Evolutionary conservation across 805 yeast genomes (phyloP).

Genomic region (Debaryomyces prosopidis): DNA sequence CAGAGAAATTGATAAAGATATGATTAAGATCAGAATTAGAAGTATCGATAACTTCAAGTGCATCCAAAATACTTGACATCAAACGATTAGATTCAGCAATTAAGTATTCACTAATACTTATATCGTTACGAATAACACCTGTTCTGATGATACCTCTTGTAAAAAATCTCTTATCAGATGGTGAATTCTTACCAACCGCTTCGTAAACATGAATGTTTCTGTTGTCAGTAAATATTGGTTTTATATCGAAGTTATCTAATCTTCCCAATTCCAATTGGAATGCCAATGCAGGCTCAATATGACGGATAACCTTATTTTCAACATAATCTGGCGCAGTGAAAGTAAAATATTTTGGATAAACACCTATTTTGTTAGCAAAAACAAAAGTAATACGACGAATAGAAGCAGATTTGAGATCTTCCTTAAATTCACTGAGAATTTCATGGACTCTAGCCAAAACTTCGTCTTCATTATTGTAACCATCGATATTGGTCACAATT

Average conservation of each 20-base stretch:
- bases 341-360: constrained; percentile 94
- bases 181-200: constrained; percentile 91
- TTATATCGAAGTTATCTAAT: constrained; percentile 90
- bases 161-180: constrained; percentile 92
- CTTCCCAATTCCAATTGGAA: constrained; percentile 95
- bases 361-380: constrained; percentile 77
- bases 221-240: constrained; percentile 93
- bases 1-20: constrained; percentile 94
- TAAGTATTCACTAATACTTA: constrained; percentile 88
- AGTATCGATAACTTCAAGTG: constrained; percentile 90
- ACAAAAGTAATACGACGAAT: constrained; percentile 94
- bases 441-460: constrained; percentile 63
- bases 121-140: constrained; percentile 90
- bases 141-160: constrained; percentile 97
- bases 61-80: constrained; percentile 94
- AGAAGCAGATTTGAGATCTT: constrained; percentile 67
- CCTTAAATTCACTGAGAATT: constrained; percentile 64
- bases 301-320: constrained; percentile 94
- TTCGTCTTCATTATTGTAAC: constrained; percentile 69
- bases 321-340: constrained; percentile 83
- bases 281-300: constrained; percentile 97
- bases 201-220: constrained; percentile 97
- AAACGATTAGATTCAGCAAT: constrained; percentile 95
- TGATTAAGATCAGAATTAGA: constrained; percentile 95
- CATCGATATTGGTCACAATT: constrained; percentile 71